Evolutionary conservation across 768 basidiomycete species (phyloP).

Genomic region (Kwoniella sp.): DNA sequence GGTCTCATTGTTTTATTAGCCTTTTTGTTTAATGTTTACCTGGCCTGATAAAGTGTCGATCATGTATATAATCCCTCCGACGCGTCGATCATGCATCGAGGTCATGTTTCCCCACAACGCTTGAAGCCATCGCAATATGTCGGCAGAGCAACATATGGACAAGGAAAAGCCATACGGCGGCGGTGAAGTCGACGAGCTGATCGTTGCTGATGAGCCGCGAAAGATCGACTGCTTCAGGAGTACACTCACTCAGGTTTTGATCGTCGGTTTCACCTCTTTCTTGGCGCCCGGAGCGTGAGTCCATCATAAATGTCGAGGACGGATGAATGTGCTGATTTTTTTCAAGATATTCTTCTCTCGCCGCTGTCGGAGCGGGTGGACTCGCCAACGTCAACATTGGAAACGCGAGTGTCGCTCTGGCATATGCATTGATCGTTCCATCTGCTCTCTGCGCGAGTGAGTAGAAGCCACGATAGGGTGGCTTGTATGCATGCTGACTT

Average conservation of each 20-base stretch:
- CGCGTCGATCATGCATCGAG: not conserved
- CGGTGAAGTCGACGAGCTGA: not conserved
- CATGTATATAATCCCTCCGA: not conserved
- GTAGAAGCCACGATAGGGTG: too few relatives aligned
- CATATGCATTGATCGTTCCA: slow-evolving; percentile 18
- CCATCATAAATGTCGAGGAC: not conserved
- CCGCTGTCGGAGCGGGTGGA: slow-evolving; percentile 22
- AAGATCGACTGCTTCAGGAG: slow-evolving; percentile 16
- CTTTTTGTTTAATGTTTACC: not conserved
- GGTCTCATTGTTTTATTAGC: not conserved
- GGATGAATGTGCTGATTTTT: too few relatives aligned
- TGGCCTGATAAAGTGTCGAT: not conserved
- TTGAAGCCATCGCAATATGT: not conserved
- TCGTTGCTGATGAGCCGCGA: not conserved
- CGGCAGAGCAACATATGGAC: not conserved
- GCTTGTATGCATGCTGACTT: too few relatives aligned
- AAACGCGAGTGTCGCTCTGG: slow-evolving; percentile 16
- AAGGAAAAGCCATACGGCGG: slow-evolving; percentile 2
- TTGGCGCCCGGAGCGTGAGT: slow-evolving; percentile 19
- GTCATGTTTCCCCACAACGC: not conserved
- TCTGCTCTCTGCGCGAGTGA: slow-evolving; percentile 11
- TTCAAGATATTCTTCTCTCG: slow-evolving; percentile 13
- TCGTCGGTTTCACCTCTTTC: slow-evolving; percentile 18
- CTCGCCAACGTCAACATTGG: slow-evolving; percentile 16
- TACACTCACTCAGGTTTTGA: slow-evolving; percentile 13